Evolutionary conservation across 306 rosid species (phyloP), one percentile per base, ranked within the genome.

Genomic region (Adenanthera pavonina): DNA sequence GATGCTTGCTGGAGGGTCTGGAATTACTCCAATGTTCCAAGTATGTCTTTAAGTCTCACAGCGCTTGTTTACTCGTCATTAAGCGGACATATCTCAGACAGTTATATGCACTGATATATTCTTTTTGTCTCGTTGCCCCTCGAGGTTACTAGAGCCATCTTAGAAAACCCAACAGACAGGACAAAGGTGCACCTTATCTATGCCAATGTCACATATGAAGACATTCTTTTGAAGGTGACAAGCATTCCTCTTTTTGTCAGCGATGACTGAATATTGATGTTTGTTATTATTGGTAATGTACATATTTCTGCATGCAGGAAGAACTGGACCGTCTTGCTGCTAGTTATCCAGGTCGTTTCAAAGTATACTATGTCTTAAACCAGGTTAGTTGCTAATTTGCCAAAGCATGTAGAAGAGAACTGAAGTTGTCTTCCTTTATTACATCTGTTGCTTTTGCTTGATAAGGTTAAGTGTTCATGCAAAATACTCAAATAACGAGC

Each of bases 1-100:
- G 78, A 96, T 96, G 99, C 92, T 96, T 77, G 99, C 99, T 67
- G 99, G 99, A 86, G 99, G 99, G 78, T 93, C 99, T 53, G 99
- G 99, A 83, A 96, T 96, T 72, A 96, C 99, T 72, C 99, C 99
- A 80, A 96, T 96, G 99, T 96, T 87, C 85, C 99, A 96, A 83
- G 99, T 93, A 92, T 75, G 81, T 66, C 36, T 75, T 72, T 78
- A 76, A 62, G 57, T 34, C 15, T 10, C 36, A 47, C n/a, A 5
- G 30, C 64, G 8, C 48, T 60, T 56, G 40, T 77, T 80, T 52
- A 33, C 68, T 79, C 74, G 60, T 84, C 47, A 19, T 79, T 73
- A 35, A 62, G 81, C 51, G 40, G 64, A 47, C 54, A 64, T 34
- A 35, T 64, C 17, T 85, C 36, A 40, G 48, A 43, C 17, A 47